phyloP scores from a whole-genome alignment of 768 basidiomycete genomes.

The Atractiella rhizophila region DNA sequence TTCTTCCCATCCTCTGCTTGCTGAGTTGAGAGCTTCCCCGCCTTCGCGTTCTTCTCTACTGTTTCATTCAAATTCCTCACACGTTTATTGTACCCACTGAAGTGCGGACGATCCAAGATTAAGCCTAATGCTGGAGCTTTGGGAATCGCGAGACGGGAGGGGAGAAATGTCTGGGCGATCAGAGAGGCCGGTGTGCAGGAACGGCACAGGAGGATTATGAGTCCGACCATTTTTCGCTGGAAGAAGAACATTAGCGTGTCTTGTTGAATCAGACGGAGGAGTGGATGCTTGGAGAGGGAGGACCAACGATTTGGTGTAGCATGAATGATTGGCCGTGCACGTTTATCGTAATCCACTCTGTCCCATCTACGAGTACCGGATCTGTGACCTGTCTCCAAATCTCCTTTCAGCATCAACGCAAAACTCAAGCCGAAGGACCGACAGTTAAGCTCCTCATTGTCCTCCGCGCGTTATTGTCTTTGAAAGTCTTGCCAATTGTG shows the following conservation, averaged over 20 bases:
- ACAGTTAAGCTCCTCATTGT: conserved; percentile 73
- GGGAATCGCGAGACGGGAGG: conserved; percentile 53
- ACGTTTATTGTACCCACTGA: conserved; percentile 23
- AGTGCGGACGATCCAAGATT: conserved; percentile 41
- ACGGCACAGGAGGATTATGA: conserved; percentile 50
- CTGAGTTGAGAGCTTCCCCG: background rate
- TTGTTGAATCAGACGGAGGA: background rate
- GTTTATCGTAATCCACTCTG: conserved; percentile 79
- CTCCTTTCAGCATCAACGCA: background rate
- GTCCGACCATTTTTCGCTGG: conserved; percentile 91
- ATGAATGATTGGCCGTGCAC: conserved; percentile 97
- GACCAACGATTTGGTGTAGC: conserved; percentile 66
- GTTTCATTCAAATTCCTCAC: conserved; percentile 17
- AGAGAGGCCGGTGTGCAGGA: conserved; percentile 47
- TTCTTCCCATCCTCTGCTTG: conserved; percentile 27
- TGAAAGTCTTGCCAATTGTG: conserved; percentile 62
- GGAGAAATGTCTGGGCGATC: conserved; percentile 52
- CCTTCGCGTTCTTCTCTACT: conserved; percentile 9
- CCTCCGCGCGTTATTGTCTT: conserved; percentile 57
- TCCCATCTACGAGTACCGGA: conserved; percentile 67
- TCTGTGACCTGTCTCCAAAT: conserved; percentile 35
- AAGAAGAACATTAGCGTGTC: conserved; percentile 2
- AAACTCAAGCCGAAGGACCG: background rate
- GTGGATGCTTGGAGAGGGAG: background rate
- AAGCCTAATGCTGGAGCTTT: conserved; percentile 91